Base-by-base conservation (phyloP, 1,139 yeast genomes). In the Eremothecium coryli region DNA sequence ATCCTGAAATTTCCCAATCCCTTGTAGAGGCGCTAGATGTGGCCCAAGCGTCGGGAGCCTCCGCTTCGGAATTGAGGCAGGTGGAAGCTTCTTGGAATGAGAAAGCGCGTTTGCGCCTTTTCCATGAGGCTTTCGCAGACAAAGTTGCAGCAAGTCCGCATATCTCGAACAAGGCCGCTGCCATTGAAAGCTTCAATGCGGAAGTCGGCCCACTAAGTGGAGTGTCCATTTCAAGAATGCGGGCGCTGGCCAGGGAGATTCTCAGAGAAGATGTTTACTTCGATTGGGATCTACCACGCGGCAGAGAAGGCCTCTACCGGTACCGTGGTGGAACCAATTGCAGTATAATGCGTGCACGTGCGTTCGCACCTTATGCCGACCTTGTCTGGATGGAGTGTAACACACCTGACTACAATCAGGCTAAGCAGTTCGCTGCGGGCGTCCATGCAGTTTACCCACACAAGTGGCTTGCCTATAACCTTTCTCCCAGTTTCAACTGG, bases 341-440 rank as follows among this genome's bases (percentile, higher is more conserved):
- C 71, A 95, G 97, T 37, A 82, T 88, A 41, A 88, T 85, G 81
- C 80, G 98, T 64, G 97, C 95, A 48, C 78, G 95, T 58, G 94
- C 95, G 27, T 90, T 71, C 60, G 88, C 95, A 40, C 96, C 96
- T 46, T 88, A 80, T 63, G 86, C 93, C 38, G 98, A 90, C 64
- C 71, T 90, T 68, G 80, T 88, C 52, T 90, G 98, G 98, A 88
- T 90, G 97, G 97, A 90, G 70, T 82, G 95, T 44, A 90, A 93
- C 62, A 74, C 84, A 49, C 97, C 98, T 51, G 95, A 86, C 62
- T 88, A 72, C 65, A 72, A 68, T 42, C 97, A 90, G 68, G 97
- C 97, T 47, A 75, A 80, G 65, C 95, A 86, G 64, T 90, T 88
- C 55, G 93, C 96, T 39, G 82, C 76, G 27, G 96, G 96, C 56